These are phyloP conservation scores for Leccinum disarticulatum DNA, from an alignment of 768 basidiomycete species.

Conservation along the genomic window DNA sequence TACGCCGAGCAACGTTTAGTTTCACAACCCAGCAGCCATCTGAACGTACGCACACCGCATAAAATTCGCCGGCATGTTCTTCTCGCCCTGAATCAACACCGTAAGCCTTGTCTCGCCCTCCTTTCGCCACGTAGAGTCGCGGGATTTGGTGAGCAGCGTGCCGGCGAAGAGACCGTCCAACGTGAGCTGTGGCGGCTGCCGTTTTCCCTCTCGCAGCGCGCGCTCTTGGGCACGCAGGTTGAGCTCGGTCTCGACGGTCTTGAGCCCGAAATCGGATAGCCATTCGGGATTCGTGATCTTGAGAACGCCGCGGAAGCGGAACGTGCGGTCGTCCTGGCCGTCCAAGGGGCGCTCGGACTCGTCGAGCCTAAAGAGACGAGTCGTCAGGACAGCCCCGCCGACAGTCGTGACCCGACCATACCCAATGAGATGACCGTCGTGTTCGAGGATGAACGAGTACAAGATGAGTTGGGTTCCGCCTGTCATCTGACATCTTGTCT, in stretches of 20 bases:
- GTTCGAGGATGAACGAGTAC: conserved; percentile 32
- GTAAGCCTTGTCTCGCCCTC: conserved; percentile 30
- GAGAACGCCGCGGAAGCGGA: conserved; percentile 54
- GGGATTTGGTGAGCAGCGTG: conserved; percentile 14
- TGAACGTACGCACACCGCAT: conserved; percentile 35
- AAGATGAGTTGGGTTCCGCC: conserved; percentile 18
- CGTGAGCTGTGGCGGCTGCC: conserved; percentile 30
- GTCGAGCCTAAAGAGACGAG: conserved; percentile 40
- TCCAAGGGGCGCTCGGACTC: conserved; percentile 42
- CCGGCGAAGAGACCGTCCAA: conserved; percentile 36
- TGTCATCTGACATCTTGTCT: conserved; percentile 18
- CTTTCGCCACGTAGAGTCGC: conserved; percentile 14
- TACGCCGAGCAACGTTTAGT: too few relatives aligned
- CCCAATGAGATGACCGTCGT: conserved; percentile 26
- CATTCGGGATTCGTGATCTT: conserved; percentile 45
- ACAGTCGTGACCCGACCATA: conserved; percentile 7
- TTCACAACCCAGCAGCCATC: neutral
- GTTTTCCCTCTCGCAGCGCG: conserved; percentile 21
- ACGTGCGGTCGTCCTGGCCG: conserved; percentile 31
- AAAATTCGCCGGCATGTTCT: conserved; percentile 40
- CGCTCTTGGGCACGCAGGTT: conserved; percentile 37
- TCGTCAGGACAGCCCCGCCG: conserved; percentile 3
- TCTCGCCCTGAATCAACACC: conserved; percentile 44
- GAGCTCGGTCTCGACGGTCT: conserved; percentile 45
- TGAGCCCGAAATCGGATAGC: conserved; percentile 48